Conservation (phyloP, 2,329 filamentous ascomycete species). For the Colletotrichum liaoningense region DNA sequence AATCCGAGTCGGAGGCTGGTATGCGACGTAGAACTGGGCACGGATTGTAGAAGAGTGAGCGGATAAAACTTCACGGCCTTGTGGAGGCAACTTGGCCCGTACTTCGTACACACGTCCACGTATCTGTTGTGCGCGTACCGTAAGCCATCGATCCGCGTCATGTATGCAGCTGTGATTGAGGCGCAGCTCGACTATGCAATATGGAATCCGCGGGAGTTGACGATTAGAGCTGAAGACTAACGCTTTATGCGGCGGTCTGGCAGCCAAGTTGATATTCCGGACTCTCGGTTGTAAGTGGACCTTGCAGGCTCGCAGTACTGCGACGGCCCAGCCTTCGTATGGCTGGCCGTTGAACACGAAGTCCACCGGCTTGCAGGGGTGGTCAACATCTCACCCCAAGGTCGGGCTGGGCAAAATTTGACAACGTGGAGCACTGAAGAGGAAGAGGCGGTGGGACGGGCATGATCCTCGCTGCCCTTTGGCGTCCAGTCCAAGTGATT, state of each 20-base stretch:
- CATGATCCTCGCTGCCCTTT: constrained; percentile 20
- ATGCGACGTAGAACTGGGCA: constrained; percentile 11
- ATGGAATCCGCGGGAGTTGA: constrained; percentile 25
- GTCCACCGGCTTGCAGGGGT: constrained; percentile 18
- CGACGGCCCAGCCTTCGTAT: constrained; percentile 32
- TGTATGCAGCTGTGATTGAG: constrained; percentile 22
- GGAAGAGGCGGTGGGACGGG: constrained; percentile 27
- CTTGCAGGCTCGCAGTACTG: constrained; percentile 3
- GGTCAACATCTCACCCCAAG: constrained; percentile 7
- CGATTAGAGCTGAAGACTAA: constrained; percentile 14
- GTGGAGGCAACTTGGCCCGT: not conserved
- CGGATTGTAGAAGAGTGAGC: not conserved
- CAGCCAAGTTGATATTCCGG: constrained; percentile 23
- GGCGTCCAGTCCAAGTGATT: constrained; percentile 4
- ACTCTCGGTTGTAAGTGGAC: constrained; percentile 27
- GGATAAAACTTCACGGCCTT: not conserved
- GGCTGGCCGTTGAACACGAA: constrained; percentile 31
- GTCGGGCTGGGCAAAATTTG: not conserved
- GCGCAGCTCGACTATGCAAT: constrained; percentile 27
- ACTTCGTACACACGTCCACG: not conserved
- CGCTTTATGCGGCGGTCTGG: constrained; percentile 14
- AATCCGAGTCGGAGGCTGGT: not conserved
- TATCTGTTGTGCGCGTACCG: constrained; percentile 10
- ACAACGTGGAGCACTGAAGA: not conserved
- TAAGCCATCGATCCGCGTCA: constrained; percentile 29